Evolutionary conservation across 169 alveolate genomes (phyloP).

Genomic region (Eimeria maxima): DNA sequence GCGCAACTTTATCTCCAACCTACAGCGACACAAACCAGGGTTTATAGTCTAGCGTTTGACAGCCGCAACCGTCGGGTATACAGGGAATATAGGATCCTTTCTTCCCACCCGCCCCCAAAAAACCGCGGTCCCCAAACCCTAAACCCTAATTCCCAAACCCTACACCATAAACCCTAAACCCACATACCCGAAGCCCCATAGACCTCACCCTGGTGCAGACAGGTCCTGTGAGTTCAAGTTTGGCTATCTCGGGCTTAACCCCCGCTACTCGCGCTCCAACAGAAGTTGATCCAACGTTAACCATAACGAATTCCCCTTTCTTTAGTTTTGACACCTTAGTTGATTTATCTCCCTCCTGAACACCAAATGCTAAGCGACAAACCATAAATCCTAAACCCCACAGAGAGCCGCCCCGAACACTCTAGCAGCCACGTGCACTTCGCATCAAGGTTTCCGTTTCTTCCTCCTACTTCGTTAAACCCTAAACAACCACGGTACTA

Average conservation of each 20-base stretch:
- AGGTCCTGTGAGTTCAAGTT: constrained; percentile 95
- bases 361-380: neutral
- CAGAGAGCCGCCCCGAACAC: neutral
- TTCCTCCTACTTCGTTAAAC: neutral
- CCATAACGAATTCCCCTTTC: constrained; percentile 98
- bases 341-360: constrained; percentile 91
- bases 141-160: neutral
- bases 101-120: too few relatives aligned
- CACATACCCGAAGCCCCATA: neutral
- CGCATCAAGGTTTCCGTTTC: too few relatives aligned
- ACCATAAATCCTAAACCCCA: constrained; percentile 28
- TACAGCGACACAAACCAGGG: constrained; percentile 11
- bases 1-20: constrained; percentile 98
- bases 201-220: constrained; percentile 92
- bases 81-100: too few relatives aligned
- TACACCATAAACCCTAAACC: neutral
- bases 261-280: constrained; percentile 98
- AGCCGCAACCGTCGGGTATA: neutral
- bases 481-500: neutral
- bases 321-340: constrained; percentile 97
- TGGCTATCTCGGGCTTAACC: constrained; percentile 94
- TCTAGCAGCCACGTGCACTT: too few relatives aligned
- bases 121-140: too few relatives aligned
- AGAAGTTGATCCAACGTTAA: constrained; percentile 98
- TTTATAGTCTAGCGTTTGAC: neutral